A percentile compares a stretch with the other conserved stretches of the same genome.
Evolutionary conservation across 108 stramenopile genomes (phyloP).

Genomic region (Mayamaea pseudoterrestris): DNA sequence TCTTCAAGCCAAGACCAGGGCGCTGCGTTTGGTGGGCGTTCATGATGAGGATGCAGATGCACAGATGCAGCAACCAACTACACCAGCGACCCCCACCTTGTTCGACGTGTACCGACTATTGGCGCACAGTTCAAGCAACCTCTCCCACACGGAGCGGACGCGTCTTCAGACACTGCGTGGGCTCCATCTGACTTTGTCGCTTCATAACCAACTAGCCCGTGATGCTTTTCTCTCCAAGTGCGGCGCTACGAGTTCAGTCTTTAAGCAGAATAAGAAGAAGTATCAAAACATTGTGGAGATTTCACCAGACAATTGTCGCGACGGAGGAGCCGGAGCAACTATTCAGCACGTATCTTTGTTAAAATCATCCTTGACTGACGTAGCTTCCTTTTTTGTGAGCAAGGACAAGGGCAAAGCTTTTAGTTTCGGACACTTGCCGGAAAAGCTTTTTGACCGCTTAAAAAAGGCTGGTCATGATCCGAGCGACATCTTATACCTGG

Average conservation of each 20-base stretch:
- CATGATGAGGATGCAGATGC: background rate
- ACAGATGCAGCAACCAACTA: background rate
- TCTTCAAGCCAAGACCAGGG: conserved; percentile 9
- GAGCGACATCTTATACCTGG: conserved; percentile 29
- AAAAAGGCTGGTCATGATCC: conserved; percentile 8
- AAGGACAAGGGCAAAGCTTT: conserved; percentile 17
- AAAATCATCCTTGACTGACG: conserved; percentile 1
- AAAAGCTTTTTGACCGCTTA: conserved; percentile 23
- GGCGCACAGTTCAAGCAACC: background rate
- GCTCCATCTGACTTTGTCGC: conserved; percentile 18
- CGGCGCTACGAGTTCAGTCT: conserved; percentile 11
- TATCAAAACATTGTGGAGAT: background rate
- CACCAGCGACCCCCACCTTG: background rate
- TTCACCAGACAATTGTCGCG: conserved; percentile 5
- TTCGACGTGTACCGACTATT: conserved; percentile 24
- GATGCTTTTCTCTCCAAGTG: conserved; percentile 23
- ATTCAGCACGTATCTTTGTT: conserved; percentile 19
- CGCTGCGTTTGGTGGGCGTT: background rate
- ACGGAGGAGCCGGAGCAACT: conserved; percentile 10
- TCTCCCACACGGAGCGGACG: conserved; percentile 9
- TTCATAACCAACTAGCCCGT: conserved; percentile 8
- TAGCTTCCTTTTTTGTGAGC: conserved; percentile 17
- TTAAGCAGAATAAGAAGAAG: conserved; percentile 1
- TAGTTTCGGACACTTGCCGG: conserved; percentile 22
- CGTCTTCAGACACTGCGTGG: conserved; percentile 22